A percentile compares a stretch with the other conserved stretches of the same genome.
These are phyloP conservation scores for Periglandula ipomoeae DNA, from an alignment of 2,329 filamentous ascomycete species.

Conservation along the genomic window DNA sequence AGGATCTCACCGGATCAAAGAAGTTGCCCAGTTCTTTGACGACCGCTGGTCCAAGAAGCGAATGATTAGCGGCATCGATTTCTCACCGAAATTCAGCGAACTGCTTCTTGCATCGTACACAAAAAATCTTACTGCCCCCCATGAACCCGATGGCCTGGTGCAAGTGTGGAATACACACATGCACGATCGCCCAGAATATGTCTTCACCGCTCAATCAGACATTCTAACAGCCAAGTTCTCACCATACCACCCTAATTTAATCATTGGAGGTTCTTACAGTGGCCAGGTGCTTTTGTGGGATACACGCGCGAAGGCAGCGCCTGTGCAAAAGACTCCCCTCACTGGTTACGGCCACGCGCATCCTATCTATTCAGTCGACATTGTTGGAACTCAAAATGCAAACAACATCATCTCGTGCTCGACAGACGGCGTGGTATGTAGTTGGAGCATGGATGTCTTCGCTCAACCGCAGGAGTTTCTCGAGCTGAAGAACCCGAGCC, in stretches of 20 bases:
- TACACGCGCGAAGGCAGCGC: conserved; percentile 77
- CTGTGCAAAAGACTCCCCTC: conserved; percentile 91
- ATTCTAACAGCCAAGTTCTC: conserved; percentile 94
- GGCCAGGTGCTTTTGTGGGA: conserved; percentile 97
- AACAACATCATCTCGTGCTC: conserved; percentile 98
- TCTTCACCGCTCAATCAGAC: conserved; percentile 93
- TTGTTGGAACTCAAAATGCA: conserved; percentile 95
- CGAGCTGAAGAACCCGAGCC: conserved; percentile 74
- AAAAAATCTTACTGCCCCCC: conserved; percentile 89
- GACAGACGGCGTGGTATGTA: conserved; percentile 92
- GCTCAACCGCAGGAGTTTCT: conserved; percentile 92
- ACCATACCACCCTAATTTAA: conserved; percentile 94
- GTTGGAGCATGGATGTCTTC: conserved; percentile 97
- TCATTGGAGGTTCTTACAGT: conserved; percentile 92
- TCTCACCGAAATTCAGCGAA: conserved; percentile 92
- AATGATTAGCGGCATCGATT: conserved; percentile 92
- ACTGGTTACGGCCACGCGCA: conserved; percentile 94
- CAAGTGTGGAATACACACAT: conserved; percentile 97
- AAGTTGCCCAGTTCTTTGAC: conserved; percentile 89
- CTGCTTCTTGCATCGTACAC: conserved; percentile 91
- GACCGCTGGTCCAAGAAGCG: conserved; percentile 95
- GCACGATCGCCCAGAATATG: conserved; percentile 88
- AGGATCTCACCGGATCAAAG: conserved; percentile 67
- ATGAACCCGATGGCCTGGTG: conserved; percentile 86
- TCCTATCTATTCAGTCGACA: conserved; percentile 89